Evolutionary conservation across 1,139 yeast species (phyloP), one percentile per base, ranked within the genome.

Genomic region (Yamadazyma friedrichii): DNA sequence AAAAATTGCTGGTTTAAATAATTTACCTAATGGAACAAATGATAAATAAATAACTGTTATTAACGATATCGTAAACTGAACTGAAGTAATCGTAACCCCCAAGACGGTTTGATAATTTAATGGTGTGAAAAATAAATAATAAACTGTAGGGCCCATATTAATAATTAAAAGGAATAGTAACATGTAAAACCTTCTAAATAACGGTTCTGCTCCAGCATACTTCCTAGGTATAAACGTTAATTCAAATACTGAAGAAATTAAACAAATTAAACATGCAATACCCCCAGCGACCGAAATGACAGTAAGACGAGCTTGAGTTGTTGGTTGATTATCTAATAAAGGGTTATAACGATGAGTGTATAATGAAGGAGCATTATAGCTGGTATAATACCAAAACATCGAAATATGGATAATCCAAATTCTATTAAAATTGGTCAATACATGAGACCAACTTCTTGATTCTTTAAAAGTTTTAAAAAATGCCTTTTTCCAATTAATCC

Each of bases 371-470:
- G 82, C 64, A 51, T 80, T 80, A 49, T 67, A 71, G 38, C 76
- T 54, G 0, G 82, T 77, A 51, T 73, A 81, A 40, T 76, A 72
- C 87, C 86, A 81, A 50, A 79, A 81, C 43, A 74, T 60, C 0
- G 80, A 65, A 24, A 79, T 55, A 52, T 82, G 88, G 40, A 81
- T 74, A 34, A 77, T 74, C 83, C 84, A 80, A 25, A 82, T 75
- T 46, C 88, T 59, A 55, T 76, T 79, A 55, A 80, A 81, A 48
- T 81, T 78, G 6, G 76, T 66, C 12, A 80, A 49, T 4, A 71
- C 67, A 57, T 81, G 87, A 30, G 74, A 57, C 86, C 87, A 81
- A 10, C 81, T 70, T 56, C 87, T 66, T 28, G 64, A 62, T 53
- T 81, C 87, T 40, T 58, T 66, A 47, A 75, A 81, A 3, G 84